Evolutionary conservation across 768 basidiomycete species (phyloP).

Genomic region (Podaxis sp.): DNA sequence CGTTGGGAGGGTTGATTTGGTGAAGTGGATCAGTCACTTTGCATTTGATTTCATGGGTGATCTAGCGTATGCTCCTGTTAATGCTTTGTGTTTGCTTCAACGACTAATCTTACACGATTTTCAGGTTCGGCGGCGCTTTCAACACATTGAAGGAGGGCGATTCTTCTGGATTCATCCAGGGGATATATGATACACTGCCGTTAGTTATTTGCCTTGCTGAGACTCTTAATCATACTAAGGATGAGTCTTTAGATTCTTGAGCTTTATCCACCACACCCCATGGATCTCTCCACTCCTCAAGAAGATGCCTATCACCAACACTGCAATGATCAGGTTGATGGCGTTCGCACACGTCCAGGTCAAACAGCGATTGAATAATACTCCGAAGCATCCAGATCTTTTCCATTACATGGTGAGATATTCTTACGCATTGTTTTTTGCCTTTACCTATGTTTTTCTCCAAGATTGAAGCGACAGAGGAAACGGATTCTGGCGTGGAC

Average conservation of each 20-base stretch:
- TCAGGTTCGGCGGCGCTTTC: conserved; percentile 28
- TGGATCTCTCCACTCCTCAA: conserved; percentile 4
- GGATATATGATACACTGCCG: conserved; percentile 24
- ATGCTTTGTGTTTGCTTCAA: background rate
- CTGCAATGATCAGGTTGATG: conserved; percentile 4
- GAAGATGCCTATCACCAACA: background rate
- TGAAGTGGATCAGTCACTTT: conserved; percentile 18
- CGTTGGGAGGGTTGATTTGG: conserved; percentile 18
- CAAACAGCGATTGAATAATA: conserved; percentile 15
- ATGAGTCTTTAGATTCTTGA: conserved; percentile 12
- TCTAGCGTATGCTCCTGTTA: conserved; percentile 27
- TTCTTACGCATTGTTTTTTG: background rate
- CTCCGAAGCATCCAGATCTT: conserved; percentile 22
- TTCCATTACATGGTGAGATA: conserved; percentile 27
- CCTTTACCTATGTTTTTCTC: background rate
- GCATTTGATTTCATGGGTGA: conserved; percentile 38
- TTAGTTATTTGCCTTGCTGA: conserved; percentile 7
- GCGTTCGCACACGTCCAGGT: conserved; percentile 15
- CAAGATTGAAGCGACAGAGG: conserved; percentile 18
- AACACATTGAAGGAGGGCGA: conserved; percentile 27
- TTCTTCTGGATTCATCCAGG: conserved; percentile 20
- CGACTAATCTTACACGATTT: background rate
- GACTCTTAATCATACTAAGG: background rate
- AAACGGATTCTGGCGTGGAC: conserved; percentile 5
- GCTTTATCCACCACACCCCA: conserved; percentile 16